A percentile compares a stretch with the other conserved stretches of the same genome.
These are phyloP conservation scores for Pseudovirgaria hyperparasitica DNA, from an alignment of 2,329 filamentous ascomycete species.

Conservation along the genomic window DNA sequence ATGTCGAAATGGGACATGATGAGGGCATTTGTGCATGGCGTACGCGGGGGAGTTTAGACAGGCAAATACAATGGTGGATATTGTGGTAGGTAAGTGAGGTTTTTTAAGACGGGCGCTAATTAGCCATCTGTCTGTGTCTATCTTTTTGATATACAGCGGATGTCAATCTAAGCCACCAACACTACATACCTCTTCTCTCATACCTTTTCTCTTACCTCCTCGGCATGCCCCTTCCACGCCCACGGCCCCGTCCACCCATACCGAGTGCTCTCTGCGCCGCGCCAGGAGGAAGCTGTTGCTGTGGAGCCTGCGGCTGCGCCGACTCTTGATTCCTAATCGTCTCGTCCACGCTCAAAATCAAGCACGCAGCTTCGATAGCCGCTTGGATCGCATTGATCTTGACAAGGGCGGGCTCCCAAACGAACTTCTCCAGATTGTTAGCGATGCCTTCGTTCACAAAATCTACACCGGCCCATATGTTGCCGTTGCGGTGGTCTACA, in stretches of 20 bases:
- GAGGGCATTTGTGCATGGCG: too few species aligned
- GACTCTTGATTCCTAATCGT: conserved; percentile 98
- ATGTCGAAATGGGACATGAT: too few species aligned
- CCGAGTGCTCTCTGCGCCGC: conserved; percentile 82
- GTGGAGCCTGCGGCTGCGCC: conserved; percentile 66
- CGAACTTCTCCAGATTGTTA: conserved; percentile 90
- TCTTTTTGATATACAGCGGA: too few species aligned
- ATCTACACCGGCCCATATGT: conserved; percentile 91
- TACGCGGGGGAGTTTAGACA: too few species aligned
- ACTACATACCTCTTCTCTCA: too few species aligned
- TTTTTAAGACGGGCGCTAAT: too few species aligned
- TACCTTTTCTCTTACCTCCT: conserved; percentile 44
- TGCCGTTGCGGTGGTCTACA: conserved; percentile 89
- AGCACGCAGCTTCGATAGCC: conserved; percentile 84
- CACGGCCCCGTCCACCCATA: conserved; percentile 65
- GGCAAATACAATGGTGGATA: too few species aligned
- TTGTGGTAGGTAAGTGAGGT: too few species aligned
- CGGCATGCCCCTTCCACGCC: conserved; percentile 59
- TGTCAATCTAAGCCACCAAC: too few species aligned
- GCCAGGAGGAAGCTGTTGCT: conserved; percentile 46
- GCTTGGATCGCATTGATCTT: conserved; percentile 97
- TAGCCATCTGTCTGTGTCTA: too few species aligned
- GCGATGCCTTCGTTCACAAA: conserved; percentile 84
- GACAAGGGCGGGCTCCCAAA: conserved; percentile 93
- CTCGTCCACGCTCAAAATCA: conserved; percentile 95